Percentiles rank a stretch among this genome's conserved stretches.
Conservation (phyloP, 202 grass and related monocot genomes). For the Musa balbisiana region DNA sequence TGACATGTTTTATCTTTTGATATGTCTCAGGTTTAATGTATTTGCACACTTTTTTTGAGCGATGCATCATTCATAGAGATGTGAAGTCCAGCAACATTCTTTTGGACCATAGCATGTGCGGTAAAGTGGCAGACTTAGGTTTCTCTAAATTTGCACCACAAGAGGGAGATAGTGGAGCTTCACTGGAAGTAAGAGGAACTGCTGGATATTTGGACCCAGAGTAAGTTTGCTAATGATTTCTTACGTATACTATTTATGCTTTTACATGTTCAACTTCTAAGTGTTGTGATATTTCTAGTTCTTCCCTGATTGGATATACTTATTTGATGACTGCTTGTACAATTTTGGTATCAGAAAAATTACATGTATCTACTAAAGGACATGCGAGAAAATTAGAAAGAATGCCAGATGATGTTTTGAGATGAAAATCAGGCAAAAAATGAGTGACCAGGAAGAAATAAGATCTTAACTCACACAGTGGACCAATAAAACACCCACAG, state of each 20-base stretch:
- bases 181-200: constrained; percentile 72
- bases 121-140: constrained; percentile 58
- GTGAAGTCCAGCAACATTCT: constrained; percentile 78
- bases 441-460: neutral
- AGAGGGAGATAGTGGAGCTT: constrained; percentile 59
- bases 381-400: too few relatives aligned
- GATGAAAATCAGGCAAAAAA: neutral
- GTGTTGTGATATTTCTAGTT: neutral
- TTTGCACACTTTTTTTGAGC: constrained; percentile 50
- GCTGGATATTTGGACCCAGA: constrained; percentile 76
- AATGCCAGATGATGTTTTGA: too few relatives aligned
- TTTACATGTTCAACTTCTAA: too few relatives aligned
- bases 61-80: constrained; percentile 70
- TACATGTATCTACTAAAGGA: neutral
- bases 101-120: constrained; percentile 64
- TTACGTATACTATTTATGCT: neutral
- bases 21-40: constrained; percentile 46
- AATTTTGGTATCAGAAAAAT: neutral
- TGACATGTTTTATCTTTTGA: constrained; percentile 3
- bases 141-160: constrained; percentile 75
- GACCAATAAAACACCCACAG: too few relatives aligned
- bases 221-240: constrained; percentile 34
- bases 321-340: neutral
- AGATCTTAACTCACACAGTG: neutral
- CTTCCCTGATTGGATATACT: neutral